These are phyloP conservation scores for Boletus tylopilopsis DNA, from an alignment of 768 basidiomycete species.

Conservation along the genomic window DNA sequence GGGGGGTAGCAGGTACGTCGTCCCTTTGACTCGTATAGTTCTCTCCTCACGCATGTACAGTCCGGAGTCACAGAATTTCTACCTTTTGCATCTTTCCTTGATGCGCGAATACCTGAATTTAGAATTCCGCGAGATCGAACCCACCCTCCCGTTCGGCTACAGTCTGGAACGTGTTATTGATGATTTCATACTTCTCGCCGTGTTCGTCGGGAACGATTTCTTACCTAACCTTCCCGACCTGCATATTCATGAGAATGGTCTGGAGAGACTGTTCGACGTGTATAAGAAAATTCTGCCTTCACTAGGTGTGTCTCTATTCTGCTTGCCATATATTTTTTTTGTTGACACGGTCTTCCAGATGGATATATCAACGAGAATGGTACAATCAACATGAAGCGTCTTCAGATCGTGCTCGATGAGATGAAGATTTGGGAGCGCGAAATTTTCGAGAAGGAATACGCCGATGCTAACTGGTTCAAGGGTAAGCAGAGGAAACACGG, in stretches of 20 bases:
- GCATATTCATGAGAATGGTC: constrained; percentile 95
- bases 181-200: constrained; percentile 94
- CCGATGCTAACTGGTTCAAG: constrained; percentile 90
- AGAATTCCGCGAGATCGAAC: constrained; percentile 78
- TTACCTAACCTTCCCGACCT: constrained; percentile 93
- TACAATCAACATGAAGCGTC: constrained; percentile 67
- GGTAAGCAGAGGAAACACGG: constrained; percentile 82
- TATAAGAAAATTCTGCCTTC: constrained; percentile 91
- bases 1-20: constrained; percentile 47
- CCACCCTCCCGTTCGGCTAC: constrained; percentile 72
- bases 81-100: constrained; percentile 88
- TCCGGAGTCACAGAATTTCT: constrained; percentile 85
- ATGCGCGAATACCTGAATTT: constrained; percentile 97
- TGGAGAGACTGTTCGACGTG: constrained; percentile 90
- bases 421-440: constrained; percentile 87
- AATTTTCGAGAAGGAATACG: constrained; percentile 87
- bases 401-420: constrained; percentile 87
- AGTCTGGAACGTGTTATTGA: constrained; percentile 93
- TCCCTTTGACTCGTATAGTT: background rate
- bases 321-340: background rate
- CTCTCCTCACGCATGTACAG: constrained; percentile 26
- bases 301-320: constrained; percentile 43
- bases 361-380: constrained; percentile 95
- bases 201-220: constrained; percentile 98
- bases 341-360: constrained; percentile 40